Evolutionary conservation across 2,329 filamentous ascomycete species (phyloP), one percentile per base, ranked within the genome.

Genomic region (Alternaria novae-zelandiae): DNA sequence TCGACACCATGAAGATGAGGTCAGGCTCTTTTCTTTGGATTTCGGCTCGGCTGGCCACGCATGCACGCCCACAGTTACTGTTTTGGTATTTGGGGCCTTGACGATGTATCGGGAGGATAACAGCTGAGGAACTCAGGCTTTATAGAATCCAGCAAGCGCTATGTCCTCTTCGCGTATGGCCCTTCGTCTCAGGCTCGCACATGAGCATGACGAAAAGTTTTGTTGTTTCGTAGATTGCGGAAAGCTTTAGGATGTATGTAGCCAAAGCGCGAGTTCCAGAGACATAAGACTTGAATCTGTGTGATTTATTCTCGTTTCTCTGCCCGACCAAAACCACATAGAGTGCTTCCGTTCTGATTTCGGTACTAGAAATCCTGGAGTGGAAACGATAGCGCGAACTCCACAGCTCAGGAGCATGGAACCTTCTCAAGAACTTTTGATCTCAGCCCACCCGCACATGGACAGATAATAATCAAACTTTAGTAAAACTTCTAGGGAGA

Each of bases 131-230:
- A 2, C 12, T 6, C 0, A 32, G 30, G 30, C 0, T 36, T 36
- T 36, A n/a, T n/a, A 36, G 13, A 0, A 36, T 3, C 6, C 1
- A 3, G 32, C 32, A 9, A 36, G 32, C 0, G 32, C 13, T 3
- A 0, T 36, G 0, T n/a, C 0, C 7, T 36, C 7, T n/a, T 15
- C 1, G 30, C 1, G 13, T 32, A 6, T 2, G 6, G 28, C 13
- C 12, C 10, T 5, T 5, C 3, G 6, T 2, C 28, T 0, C 2
- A 1, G 5, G 28, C 28, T 13, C 28, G 11, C 12, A 28, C 26
- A 28, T 28, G 26, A 28, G 5, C 2, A 11, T 28, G 0, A 4
- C 25, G n/a, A n/a, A n/a, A n/a, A 26, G 11, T 13, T 32, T 32
- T 36, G 30, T 15, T 32, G 13, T 32, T 32, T 15, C 28, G 28